phyloP scores from a whole-genome alignment of 257 asterid species.

The Ilex aquifolium region DNA sequence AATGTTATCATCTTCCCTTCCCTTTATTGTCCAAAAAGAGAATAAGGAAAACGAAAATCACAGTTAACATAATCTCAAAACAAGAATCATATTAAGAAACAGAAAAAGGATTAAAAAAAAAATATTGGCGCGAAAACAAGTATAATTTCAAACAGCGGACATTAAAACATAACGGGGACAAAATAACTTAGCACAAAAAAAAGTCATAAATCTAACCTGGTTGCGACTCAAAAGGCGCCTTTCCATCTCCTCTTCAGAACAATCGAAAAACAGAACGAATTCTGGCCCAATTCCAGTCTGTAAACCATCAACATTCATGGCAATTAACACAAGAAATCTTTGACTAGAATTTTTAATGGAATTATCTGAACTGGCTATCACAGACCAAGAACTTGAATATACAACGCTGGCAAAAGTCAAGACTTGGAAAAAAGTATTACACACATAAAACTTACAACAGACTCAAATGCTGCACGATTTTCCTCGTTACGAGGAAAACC shows the following conservation, averaged over 20 bases:
- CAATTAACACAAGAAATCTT: background rate
- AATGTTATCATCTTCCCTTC: constrained; percentile 50
- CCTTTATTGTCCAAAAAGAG: constrained; percentile 15
- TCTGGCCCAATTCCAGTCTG: constrained; percentile 84
- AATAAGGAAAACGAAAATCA: too few relatives aligned
- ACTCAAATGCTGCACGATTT: constrained; percentile 84
- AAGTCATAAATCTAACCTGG: constrained; percentile 22
- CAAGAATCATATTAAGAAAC: too few relatives aligned
- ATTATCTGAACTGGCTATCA: background rate
- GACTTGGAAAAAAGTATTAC: background rate
- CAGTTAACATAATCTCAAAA: too few relatives aligned
- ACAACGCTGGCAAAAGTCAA: background rate
- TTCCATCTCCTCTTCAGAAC: constrained; percentile 45
- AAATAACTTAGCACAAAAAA: background rate
- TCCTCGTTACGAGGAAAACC: constrained; percentile 97
- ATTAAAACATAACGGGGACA: too few relatives aligned
- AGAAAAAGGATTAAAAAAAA: background rate
- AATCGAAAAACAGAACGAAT: constrained; percentile 46
- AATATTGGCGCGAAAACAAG: background rate
- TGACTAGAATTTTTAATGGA: background rate
- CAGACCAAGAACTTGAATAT: too few relatives aligned
- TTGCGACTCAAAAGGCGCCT: constrained; percentile 36
- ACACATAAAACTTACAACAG: constrained; percentile 43
- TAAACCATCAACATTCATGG: constrained; percentile 6
- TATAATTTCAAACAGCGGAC: too few relatives aligned